A percentile compares a stretch with the other conserved stretches of the same genome.
phyloP scores from a whole-genome alignment of 306 rosid species.

The Trichosanthes cucumerina region DNA sequence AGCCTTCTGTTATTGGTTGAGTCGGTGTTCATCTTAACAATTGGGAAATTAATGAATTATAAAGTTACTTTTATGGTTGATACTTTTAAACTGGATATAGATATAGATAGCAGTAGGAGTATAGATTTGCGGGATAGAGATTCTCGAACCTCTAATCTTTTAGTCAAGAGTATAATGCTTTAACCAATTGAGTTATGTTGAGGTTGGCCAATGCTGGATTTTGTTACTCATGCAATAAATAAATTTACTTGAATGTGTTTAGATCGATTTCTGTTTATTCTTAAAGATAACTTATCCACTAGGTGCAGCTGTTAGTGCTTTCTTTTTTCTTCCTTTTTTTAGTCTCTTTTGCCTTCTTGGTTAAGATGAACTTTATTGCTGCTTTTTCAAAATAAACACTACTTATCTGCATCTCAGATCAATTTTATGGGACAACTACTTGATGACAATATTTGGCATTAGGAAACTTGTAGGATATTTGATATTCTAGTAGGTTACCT shows the following conservation, averaged over 20 bases:
- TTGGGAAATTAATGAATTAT: background rate
- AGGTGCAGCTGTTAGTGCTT: background rate
- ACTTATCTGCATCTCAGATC: background rate
- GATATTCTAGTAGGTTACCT: background rate
- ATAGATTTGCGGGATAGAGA: background rate
- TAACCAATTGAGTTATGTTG: background rate
- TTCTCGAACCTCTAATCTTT: background rate
- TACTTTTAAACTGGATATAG: background rate
- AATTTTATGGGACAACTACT: background rate
- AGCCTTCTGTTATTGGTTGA: slow-evolving; percentile 15
- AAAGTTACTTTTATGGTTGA: background rate
- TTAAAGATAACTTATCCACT: background rate
- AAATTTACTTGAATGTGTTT: background rate
- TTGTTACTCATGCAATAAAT: background rate
- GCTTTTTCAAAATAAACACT: background rate
- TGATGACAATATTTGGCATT: background rate
- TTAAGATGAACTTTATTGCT: background rate
- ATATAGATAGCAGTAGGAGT: background rate
- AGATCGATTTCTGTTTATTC: background rate
- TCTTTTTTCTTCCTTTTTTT: background rate
- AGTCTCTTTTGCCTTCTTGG: background rate
- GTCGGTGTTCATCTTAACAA: slow-evolving; percentile 17
- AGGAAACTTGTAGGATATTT: background rate
- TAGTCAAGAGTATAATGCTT: background rate
- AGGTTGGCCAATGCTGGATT: background rate